These are phyloP conservation scores for Russula olivacea DNA, from an alignment of 768 basidiomycete genomes.

Conservation along the genomic window DNA sequence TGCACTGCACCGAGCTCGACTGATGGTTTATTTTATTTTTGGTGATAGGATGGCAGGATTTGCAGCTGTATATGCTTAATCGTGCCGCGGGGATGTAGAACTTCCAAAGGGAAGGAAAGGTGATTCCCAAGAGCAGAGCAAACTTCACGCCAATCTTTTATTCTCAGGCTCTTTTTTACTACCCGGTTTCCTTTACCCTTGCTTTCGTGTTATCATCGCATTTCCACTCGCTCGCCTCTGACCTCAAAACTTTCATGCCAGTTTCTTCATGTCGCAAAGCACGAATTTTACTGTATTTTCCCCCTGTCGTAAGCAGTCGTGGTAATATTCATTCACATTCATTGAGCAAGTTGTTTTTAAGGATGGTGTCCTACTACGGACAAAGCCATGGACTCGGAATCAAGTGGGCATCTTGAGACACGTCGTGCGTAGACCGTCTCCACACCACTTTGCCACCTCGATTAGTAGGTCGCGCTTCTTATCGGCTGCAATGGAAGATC, in stretches of 20 bases:
- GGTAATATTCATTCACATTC: constrained; percentile 17
- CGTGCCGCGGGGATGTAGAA: constrained; percentile 66
- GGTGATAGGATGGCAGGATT: constrained; percentile 67
- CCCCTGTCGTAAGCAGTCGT: constrained; percentile 19
- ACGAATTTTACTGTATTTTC: constrained; percentile 15
- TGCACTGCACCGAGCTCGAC: neutral
- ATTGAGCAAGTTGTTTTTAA: neutral
- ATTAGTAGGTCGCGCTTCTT: constrained; percentile 71
- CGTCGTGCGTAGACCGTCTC: constrained; percentile 69
- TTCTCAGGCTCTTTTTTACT: neutral
- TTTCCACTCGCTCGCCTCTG: constrained; percentile 12
- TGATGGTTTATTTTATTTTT: constrained; percentile 1
- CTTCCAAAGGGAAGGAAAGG: neutral
- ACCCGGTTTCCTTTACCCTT: neutral
- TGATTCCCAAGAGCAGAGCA: neutral
- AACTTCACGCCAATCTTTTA: constrained; percentile 17
- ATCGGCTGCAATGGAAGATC: constrained; percentile 62
- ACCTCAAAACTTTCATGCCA: constrained; percentile 12
- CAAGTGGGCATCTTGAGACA: constrained; percentile 71
- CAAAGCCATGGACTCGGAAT: neutral
- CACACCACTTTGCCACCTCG: constrained; percentile 81
- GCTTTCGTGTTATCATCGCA: constrained; percentile 24
- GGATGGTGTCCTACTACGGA: neutral
- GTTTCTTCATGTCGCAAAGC: constrained; percentile 13
- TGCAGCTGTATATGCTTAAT: constrained; percentile 69